Percentiles rank a stretch among this genome's conserved stretches.
These are phyloP conservation scores for Neoascochyta sp. DNA, from an alignment of 2,329 filamentous ascomycete genomes.

Conservation along the genomic window DNA sequence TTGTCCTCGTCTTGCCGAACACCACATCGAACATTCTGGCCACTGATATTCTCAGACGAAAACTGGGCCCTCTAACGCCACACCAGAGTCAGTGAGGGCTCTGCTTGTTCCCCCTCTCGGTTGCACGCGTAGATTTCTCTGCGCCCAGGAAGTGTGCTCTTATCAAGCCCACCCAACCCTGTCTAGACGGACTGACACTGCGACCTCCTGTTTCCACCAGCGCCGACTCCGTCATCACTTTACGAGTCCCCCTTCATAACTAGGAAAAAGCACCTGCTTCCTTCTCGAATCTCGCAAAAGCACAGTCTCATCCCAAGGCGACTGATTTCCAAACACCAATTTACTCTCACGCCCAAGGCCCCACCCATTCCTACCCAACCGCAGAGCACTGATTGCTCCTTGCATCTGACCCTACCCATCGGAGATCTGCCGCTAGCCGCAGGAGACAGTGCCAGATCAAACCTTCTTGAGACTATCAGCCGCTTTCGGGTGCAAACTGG, in stretches of 20 bases:
- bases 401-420: conserved; percentile 12
- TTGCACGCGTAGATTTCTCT: too few relatives aligned
- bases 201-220: conserved; percentile 7
- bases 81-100: conserved; percentile 11
- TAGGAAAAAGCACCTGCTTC: too few relatives aligned
- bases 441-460: conserved; percentile 12
- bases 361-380: conserved; percentile 19
- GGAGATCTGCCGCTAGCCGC: conserved; percentile 16
- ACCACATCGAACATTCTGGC: conserved; percentile 33
- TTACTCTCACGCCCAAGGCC: conserved; percentile 8
- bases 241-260: too few relatives aligned
- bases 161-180: conserved; percentile 18
- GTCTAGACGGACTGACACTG: conserved; percentile 4
- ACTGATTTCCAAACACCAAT: too few relatives aligned
- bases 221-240: conserved; percentile 4
- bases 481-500: conserved; percentile 8
- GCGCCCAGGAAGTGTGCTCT: conserved; percentile 16
- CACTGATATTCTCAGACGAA: conserved; percentile 19
- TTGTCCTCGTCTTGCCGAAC: conserved; percentile 24
- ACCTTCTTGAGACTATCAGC: conserved; percentile 11
- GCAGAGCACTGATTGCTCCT: conserved; percentile 12
- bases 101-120: conserved; percentile 11
- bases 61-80: conserved; percentile 19
- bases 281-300: background rate
- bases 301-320: too few relatives aligned